These are phyloP conservation scores for Zygosaccharomyces pseudobailii DNA, from an alignment of 1,139 yeast species.

Conservation along the genomic window DNA sequence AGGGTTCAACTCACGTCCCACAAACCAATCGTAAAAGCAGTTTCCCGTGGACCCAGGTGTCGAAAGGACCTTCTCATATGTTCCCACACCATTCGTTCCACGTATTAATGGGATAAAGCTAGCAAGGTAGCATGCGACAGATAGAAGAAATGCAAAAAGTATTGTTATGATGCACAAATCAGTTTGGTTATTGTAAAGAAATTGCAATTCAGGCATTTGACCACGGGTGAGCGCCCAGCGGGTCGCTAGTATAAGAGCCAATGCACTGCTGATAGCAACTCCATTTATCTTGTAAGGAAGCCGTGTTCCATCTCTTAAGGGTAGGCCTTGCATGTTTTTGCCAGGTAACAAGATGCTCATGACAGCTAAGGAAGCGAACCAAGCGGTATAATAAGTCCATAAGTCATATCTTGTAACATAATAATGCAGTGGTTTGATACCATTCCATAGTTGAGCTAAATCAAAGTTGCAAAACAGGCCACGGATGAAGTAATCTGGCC, in stretches of 20 bases:
- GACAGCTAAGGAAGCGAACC: constrained; percentile 65
- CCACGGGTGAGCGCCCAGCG: constrained; percentile 50
- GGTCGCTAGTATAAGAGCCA: constrained; percentile 44
- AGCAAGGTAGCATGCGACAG: constrained; percentile 58
- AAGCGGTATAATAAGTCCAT: constrained; percentile 62
- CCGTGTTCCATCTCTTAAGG: constrained; percentile 67
- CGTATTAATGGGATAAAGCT: constrained; percentile 57
- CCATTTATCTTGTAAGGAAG: constrained; percentile 84
- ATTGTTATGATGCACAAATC: constrained; percentile 61
- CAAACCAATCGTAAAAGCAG: constrained; percentile 84
- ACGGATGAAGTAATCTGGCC: constrained; percentile 49
- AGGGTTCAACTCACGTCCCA: constrained; percentile 94
- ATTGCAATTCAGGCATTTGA: constrained; percentile 73
- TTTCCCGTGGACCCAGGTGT: constrained; percentile 83
- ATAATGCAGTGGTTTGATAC: constrained; percentile 30
- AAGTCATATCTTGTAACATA: constrained; percentile 35
- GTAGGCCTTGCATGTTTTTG: constrained; percentile 55
- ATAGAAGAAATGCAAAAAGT: constrained; percentile 57
- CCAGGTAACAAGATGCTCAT: constrained; percentile 78
- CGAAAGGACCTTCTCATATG: constrained; percentile 69
- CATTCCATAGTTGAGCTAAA: constrained; percentile 34
- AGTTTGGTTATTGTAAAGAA: constrained; percentile 62
- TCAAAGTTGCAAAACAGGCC: constrained; percentile 44
- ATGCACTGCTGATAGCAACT: constrained; percentile 45
- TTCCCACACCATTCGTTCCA: constrained; percentile 48